Evolutionary conservation across 768 basidiomycete species (phyloP), one percentile per base, ranked within the genome.

Genomic region (Calocybe gangraenosa): DNA sequence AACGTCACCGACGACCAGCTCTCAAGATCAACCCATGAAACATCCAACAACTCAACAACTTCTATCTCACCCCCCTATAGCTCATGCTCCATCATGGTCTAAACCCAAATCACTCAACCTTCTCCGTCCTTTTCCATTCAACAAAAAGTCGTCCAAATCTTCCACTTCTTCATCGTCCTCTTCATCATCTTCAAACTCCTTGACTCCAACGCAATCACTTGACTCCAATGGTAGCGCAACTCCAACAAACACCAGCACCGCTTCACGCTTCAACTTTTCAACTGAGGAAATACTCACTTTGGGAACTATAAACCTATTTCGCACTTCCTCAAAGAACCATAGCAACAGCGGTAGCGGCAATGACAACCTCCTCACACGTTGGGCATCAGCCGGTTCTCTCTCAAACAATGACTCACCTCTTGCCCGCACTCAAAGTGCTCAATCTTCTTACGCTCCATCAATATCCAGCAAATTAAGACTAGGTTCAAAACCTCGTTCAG

Each of bases 221-320:
- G 69, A 70, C 44, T 40, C 49, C 4, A 38, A 40, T 43, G 25
- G 25, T 28, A 42, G 53, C 1, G 25, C 54, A 11, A 48, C 54
- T 1, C 54, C 50, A 17, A 44, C 50, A 32, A 53, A 17, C 35
- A 61, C 60, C 46, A 42, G 30, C 10, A 21, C 49, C 15, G 46
- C 49, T 18, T 47, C 49, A 17, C 55, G 63, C 22, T 51, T 47
- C 32, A 46, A 43, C 15, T 58, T 66, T 42, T 53, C 64, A 11
- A 50, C 64, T 3, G 64, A 66, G 43, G 67, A 66, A 40, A 65
- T 67, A 18, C 60, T 67, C 32, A 67, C 68, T 7, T 58, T 67
- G 21, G 66, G 67, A 21, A 64, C 66, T 22, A 67, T 65, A 49
- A 66, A 67, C 40, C 65, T 68, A 43, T 68, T 69, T 59, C 66